Percentiles rank a stretch among this genome's conserved stretches.
These are phyloP conservation scores for Epichloe hybrida DNA, from an alignment of 2,329 filamentous ascomycete genomes.

Conservation along the genomic window DNA sequence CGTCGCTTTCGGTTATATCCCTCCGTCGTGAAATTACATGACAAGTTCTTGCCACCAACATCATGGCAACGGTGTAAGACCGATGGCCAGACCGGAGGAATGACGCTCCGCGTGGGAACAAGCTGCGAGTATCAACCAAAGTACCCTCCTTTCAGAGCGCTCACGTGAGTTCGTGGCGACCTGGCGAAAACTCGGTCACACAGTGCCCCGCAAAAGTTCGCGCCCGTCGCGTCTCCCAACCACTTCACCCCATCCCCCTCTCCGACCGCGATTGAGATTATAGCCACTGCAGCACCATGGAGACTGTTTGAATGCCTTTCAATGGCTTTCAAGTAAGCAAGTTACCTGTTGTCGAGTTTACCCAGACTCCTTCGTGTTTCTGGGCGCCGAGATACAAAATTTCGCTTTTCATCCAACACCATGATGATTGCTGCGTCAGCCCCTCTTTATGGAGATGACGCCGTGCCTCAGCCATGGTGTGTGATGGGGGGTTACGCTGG, in stretches of 20 bases:
- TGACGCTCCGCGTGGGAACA: neutral
- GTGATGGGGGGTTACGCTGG: constrained; percentile 2
- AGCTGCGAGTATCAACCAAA: neutral
- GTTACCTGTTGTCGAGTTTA: constrained; percentile 10
- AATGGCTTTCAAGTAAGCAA: constrained; percentile 4
- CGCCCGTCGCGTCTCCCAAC: constrained; percentile 31
- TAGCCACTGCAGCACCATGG: constrained; percentile 16
- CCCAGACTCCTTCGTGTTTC: constrained; percentile 8
- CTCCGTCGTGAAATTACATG: no score
- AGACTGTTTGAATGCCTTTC: constrained; percentile 4
- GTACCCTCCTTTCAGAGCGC: constrained; percentile 4
- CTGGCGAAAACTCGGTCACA: constrained; percentile 22
- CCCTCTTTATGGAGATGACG: constrained; percentile 11
- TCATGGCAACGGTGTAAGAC: no score
- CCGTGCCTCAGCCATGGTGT: constrained; percentile 7
- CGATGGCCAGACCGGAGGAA: neutral
- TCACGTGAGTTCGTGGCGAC: constrained; percentile 33
- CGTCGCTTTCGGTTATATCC: no score
- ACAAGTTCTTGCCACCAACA: no score
- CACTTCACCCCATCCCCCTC: constrained; percentile 27
- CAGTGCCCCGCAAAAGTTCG: constrained; percentile 23
- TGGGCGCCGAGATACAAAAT: constrained; percentile 11
- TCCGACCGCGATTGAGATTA: constrained; percentile 11
- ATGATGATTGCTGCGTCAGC: constrained; percentile 8
- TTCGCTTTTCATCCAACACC: constrained; percentile 2